Conservation (phyloP, 2,329 filamentous ascomycete genomes). For the Conoideocrella luteorostrata region DNA sequence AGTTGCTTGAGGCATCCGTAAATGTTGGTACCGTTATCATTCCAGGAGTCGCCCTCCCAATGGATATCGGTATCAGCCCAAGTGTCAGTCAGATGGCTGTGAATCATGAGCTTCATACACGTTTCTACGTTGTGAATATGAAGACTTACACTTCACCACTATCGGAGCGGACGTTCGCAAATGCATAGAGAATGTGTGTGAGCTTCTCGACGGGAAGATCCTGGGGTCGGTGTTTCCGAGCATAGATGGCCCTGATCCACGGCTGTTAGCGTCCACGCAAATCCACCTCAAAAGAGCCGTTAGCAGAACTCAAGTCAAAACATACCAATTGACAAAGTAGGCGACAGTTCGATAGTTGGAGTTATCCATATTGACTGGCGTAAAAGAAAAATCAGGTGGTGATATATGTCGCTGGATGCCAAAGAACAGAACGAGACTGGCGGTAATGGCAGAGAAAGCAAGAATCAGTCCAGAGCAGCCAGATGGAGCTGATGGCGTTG, state of each 20-base stretch:
- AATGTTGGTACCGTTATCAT: slow-evolving; percentile 68
- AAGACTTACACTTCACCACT: slow-evolving; percentile 66
- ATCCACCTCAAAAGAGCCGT: neutral
- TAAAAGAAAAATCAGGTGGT: neutral
- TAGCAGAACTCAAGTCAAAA: no score
- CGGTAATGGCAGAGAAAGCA: neutral
- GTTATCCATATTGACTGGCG: slow-evolving; percentile 7
- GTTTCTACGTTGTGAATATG: neutral
- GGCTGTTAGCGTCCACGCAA: neutral
- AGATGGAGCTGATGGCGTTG: neutral
- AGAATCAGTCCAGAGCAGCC: neutral
- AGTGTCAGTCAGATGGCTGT: slow-evolving; percentile 47
- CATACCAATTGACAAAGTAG: slow-evolving; percentile 66
- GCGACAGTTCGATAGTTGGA: slow-evolving; percentile 59
- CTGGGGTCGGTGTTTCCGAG: slow-evolving; percentile 75
- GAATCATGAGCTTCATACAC: slow-evolving; percentile 2
- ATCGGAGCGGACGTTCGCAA: slow-evolving; percentile 77
- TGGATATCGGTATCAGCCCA: slow-evolving; percentile 70
- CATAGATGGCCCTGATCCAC: slow-evolving; percentile 67
- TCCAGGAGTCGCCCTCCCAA: slow-evolving; percentile 62
- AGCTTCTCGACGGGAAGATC: slow-evolving; percentile 74
- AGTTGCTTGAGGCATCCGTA: slow-evolving; percentile 89
- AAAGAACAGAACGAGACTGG: neutral
- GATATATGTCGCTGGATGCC: neutral
- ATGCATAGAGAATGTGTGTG: slow-evolving; percentile 85